Percentiles rank a stretch among this genome's conserved stretches.
Conservation (phyloP, 495 filamentous ascomycete species). For the Chaetomium tenue region DNA sequence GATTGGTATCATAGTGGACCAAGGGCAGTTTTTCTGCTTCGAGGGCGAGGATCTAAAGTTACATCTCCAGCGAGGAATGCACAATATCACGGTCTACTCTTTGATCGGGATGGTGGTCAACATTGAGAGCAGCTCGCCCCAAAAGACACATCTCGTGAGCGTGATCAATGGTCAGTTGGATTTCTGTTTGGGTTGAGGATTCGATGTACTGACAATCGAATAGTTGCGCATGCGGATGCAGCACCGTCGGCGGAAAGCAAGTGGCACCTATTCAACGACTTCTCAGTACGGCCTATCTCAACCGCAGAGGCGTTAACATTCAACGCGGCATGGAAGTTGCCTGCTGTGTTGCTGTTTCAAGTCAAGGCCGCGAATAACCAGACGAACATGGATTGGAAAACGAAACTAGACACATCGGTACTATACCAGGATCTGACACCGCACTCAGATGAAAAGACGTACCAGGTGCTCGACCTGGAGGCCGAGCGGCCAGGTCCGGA, state of each 20-base stretch:
- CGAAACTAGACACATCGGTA: conserved; percentile 72
- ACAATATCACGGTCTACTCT: conserved; percentile 80
- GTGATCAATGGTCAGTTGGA: conserved; percentile 68
- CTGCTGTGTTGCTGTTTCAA: conserved; percentile 83
- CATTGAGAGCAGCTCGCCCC: conserved; percentile 75
- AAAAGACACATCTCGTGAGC: conserved; percentile 87
- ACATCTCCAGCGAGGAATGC: conserved; percentile 59
- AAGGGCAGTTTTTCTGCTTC: conserved; percentile 80
- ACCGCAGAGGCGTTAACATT: conserved; percentile 82
- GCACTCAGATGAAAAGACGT: conserved; percentile 45
- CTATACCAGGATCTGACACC: conserved; percentile 65
- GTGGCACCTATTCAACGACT: conserved; percentile 98
- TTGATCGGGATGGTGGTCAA: conserved; percentile 88
- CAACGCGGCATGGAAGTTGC: conserved; percentile 85
- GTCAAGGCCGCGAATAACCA: conserved; percentile 67
- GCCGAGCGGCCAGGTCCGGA: conserved; percentile 65
- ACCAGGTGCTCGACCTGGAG: conserved; percentile 59
- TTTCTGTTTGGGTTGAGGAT: conserved; percentile 10
- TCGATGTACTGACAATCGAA: conserved; percentile 26
- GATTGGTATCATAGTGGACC: conserved; percentile 81
- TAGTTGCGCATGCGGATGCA: conserved; percentile 66
- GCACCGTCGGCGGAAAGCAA: conserved; percentile 54
- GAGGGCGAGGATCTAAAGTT: conserved; percentile 81
- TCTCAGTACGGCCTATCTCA: conserved; percentile 77
- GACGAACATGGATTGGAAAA: conserved; percentile 84